Base-by-base conservation (phyloP, 805 yeast species). In the Ogataea pignaliae region DNA sequence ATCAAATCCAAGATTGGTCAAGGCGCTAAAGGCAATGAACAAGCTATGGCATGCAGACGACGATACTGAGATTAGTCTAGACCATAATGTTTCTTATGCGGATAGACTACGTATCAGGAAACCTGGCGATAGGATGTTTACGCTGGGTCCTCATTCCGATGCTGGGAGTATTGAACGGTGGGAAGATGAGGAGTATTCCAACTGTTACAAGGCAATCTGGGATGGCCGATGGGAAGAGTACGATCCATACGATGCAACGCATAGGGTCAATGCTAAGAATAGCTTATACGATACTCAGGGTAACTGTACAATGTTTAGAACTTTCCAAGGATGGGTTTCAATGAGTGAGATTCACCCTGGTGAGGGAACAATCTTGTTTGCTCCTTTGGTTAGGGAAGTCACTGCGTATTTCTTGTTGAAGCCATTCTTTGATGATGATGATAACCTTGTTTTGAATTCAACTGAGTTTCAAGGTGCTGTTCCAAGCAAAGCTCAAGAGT, bases 261-360 rank as follows among this genome's bases (percentile, higher is more conserved):
- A 61, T 18, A 53, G 75, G 34, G 52, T 63, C 10, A 43, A 54
- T 30, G 70, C 72, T 1, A 49, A 53, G 3, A 57, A 59, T 42
- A 64, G 66, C 38, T 47, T 65, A 42, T 66, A 70, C 48, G 61
- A 59, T 34, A 56, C 68, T 12, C 60, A 62, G 13, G 47, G 50
- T 32, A 45, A 43, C 14, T 52, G 54, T 40, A 40, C 48, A 33
- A 44, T 50, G 31, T 69, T 71, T 50, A 60, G 77, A 41, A 56
- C 71, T 4, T 65, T 69, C 36, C 76, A 72, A 52, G 75, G 75
- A 7, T 72, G 76, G 75, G 49, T 71, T 14, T 61, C 73, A 3
- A 53, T 72, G 44, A 59, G 68, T 14, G 60, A 58, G 14, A 63
- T 56, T 11, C 61, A 59, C 13, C 57, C 67, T 13, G 63, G 64